Base-by-base conservation (phyloP, 306 rosid genomes). In the Rubus parviflorus region DNA sequence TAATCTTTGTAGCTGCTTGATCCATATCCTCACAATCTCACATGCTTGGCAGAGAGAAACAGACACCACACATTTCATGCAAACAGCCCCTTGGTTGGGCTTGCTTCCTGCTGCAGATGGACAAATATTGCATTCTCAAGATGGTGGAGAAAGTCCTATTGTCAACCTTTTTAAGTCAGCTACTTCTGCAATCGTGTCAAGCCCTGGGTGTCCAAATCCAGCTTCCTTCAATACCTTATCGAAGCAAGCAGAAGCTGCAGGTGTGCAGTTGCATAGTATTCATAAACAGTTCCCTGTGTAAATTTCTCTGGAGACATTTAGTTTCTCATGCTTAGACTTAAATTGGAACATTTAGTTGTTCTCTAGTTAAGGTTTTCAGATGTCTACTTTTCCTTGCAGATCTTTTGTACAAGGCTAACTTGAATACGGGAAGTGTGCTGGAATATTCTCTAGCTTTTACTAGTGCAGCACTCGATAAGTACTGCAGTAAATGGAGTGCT, bases 241-340 rank as follows among this genome's bases (percentile, higher is more conserved):
- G 72, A 95, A 95, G 80, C 98, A 95, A 84, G 97, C 97, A 73
- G 98, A 95, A 89, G 98, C 98, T 83, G 97, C 98, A 84, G 98
- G 98, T 95, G 52, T 79, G 77, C 56, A 73, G 62, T 71, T 72
- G 49, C 37, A 38, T 17, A 30, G 35, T 30, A 30, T 40, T 64
- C 70, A 40, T 23, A 17, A 64, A 64, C 22, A 40, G 12, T 37
- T 53, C n/a, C 40, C 20, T 65, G 1, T 53, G 65, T 72, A 48
- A 48, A 8, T 48, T 30, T 8, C 20, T 54, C 6, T 17, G 56
- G 13, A 53, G 3, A 53, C n/a, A 11, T 48, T 30, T 70, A 30
- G 30, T 16, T 30, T 72, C n/a, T 52, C 64, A 3, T 72, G 63
- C 17, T 72, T 38, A 37, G 42, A 35, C 68, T 35, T 3, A 68